These are phyloP conservation scores for Citrullus amarus DNA, from an alignment of 306 rosid species.

Conservation along the genomic window DNA sequence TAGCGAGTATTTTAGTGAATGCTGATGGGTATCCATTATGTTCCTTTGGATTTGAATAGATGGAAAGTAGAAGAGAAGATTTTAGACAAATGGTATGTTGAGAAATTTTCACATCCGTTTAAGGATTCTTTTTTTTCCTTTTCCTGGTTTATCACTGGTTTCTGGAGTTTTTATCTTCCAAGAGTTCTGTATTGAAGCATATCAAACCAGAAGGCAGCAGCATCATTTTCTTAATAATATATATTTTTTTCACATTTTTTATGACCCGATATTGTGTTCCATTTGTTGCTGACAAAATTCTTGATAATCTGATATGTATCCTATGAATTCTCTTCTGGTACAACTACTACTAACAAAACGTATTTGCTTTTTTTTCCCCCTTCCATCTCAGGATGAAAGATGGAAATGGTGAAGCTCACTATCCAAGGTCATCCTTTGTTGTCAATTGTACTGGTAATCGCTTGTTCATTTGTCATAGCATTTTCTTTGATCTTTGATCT, in stretches of 20 bases:
- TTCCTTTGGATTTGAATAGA: not conserved
- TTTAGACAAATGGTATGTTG: not conserved
- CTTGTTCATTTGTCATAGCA: not conserved
- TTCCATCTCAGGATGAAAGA: slow-evolving; percentile 37
- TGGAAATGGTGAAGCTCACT: slow-evolving; percentile 40
- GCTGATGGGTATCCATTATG: not conserved
- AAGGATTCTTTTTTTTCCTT: not conserved
- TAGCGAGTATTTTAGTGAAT: not conserved
- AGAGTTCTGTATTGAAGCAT: not conserved
- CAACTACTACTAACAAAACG: not conserved
- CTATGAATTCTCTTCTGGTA: not conserved
- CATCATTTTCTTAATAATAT: not conserved
- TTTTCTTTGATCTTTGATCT: not conserved
- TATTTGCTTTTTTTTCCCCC: no score
- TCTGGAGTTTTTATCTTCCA: not conserved
- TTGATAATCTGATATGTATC: not conserved
- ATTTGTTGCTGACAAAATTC: not conserved
- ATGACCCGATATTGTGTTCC: not conserved
- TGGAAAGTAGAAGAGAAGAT: not conserved
- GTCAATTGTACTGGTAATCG: slow-evolving; percentile 56
- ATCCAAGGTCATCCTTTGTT: slow-evolving; percentile 54
- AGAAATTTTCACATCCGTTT: not conserved
- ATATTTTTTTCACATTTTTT: not conserved
- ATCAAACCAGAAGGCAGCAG: not conserved
- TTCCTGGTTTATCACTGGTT: not conserved